Base-by-base conservation (phyloP, 805 yeast genomes). In the Zygosaccharomyces siamensis region DNA sequence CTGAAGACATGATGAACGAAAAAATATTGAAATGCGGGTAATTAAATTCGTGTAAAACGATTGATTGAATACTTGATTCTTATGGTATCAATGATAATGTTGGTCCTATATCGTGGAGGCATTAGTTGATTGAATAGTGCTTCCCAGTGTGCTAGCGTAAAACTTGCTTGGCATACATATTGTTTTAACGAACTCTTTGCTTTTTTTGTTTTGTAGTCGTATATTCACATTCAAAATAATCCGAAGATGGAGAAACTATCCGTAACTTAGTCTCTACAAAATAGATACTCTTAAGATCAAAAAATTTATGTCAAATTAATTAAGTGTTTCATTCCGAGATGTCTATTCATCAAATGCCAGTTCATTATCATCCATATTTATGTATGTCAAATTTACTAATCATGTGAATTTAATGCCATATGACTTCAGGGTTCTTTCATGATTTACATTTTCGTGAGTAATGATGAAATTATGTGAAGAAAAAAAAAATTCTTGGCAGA, bases 401-500 rank as follows among this genome's bases (percentile, higher is more conserved):
- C 27, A 24, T 37, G 14, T 21, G 24, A 16, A 23, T 23, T 23
- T 23, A 23, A 3, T 23, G 24, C 24, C 27, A 24, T 37, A 8
- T 21, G 24, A 26, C 11, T 26, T 8, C 28, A 26, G 28, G 28
- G 28, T 33, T 33, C 37, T 14, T 18, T 16, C 1, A 14, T 27
- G 31, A 39, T 27, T 26, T 26, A 14, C 33, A 2, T 11, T 32
- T 32, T 23, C 24, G 24, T 23, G 6, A 23, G 24, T 23, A 23
- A 23, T 23, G 24, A 23, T 23, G 24, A 23, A 23, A 23, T 23
- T 23, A 23, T 23, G 24, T 23, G 24, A 23, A 23, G 16, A 33
- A 6, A 33, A 16, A 14, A 41, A 41, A 41, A 41, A 7, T 14
- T 41, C 37, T 30, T 41, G 35, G 35, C 44, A 30, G 21, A 33